Percentiles rank a stretch among this genome's conserved stretches.
These are phyloP conservation scores for Calonectria montana DNA, from an alignment of 2,329 filamentous ascomycete species.

Conservation along the genomic window DNA sequence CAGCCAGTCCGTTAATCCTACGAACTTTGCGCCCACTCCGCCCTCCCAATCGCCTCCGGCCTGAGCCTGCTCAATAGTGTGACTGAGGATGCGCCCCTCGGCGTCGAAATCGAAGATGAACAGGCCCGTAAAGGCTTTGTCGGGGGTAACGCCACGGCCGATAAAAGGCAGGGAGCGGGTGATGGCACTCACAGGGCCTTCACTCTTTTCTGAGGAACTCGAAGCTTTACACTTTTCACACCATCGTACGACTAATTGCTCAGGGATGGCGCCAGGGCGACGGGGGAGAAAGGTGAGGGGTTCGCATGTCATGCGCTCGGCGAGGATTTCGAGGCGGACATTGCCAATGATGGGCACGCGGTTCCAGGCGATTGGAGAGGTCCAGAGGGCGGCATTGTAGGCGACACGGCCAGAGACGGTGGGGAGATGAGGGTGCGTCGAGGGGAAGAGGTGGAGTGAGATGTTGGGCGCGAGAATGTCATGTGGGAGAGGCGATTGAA, in stretches of 20 bases:
- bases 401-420: slow-evolving; percentile 91
- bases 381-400: slow-evolving; percentile 95
- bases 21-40: slow-evolving; percentile 83
- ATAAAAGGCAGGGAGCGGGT: slow-evolving; percentile 55
- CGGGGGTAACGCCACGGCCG: slow-evolving; percentile 58
- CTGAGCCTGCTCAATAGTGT: slow-evolving; percentile 95
- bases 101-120: slow-evolving; percentile 97
- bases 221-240: slow-evolving; percentile 59
- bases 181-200: slow-evolving; percentile 52
- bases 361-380: slow-evolving; percentile 95
- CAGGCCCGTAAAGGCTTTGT: slow-evolving; percentile 86
- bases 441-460: slow-evolving; percentile 76
- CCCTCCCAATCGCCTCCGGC: slow-evolving; percentile 86
- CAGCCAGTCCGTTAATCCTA: slow-evolving; percentile 94
- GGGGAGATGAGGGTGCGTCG: slow-evolving; percentile 88
- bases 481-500: slow-evolving; percentile 75
- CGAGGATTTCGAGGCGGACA: slow-evolving; percentile 86
- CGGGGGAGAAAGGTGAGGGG: slow-evolving; percentile 60
- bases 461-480: slow-evolving; percentile 82
- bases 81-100: slow-evolving; percentile 83
- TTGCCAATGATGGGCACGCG: slow-evolving; percentile 91
- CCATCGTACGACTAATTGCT: slow-evolving; percentile 94
- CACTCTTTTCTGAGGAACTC: neutral
- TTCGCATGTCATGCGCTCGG: slow-evolving; percentile 84
- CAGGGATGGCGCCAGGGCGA: slow-evolving; percentile 68